Base-by-base conservation (phyloP, 2,329 filamentous ascomycete genomes). In the Phaeosphaeriaceae sp. region DNA sequence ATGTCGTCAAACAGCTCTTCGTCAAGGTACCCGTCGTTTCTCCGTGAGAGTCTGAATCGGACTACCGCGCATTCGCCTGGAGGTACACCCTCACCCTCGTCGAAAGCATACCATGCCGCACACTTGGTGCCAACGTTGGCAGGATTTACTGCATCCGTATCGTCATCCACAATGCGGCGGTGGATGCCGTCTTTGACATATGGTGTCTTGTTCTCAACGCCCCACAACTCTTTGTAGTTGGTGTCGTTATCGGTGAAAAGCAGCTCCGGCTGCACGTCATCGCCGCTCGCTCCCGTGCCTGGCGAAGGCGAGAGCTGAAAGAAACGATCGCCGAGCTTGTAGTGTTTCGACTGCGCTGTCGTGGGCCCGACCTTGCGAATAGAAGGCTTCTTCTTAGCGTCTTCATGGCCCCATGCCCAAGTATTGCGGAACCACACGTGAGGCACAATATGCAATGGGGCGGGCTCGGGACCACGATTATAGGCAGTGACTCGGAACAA, bases 391-490 rank as follows among this genome's bases (percentile, higher is more conserved):
- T 89, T 88, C 51, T 90, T 86, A 27, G 84, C 81, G 11, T 87
- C 76, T 72, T 97, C 91, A 62, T 90, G 86, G 21, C 93, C 94
- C 94, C 94, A 98, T 41, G 91, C 87, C 95, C 95, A 98, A 2
- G 93, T 97, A 77, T 98, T 98, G 64, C 94, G 88, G 82, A 97
- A 98, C 92, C 93, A 97, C 52, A 97, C 88, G 60, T 98, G 95
- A 9, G 94, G 94, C 45, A 97, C 83, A 71, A 98, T 97, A 78
- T 98, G 95, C 54, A 98, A 82, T 21, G 93, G 93, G 15, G 95
- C 94, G 15, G 92, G 88, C 53, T 97, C 92, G 7, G 92, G 91
- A 17, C 95, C 94, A 68, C 95, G 88, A 75, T 98, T 98, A 90
- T 95, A 98, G 46, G 93, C 94, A 11, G 94, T 97, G 46, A 98